These are phyloP conservation scores for Maudiozyma barnettii DNA, from an alignment of 805 yeast genomes.

Conservation along the genomic window DNA sequence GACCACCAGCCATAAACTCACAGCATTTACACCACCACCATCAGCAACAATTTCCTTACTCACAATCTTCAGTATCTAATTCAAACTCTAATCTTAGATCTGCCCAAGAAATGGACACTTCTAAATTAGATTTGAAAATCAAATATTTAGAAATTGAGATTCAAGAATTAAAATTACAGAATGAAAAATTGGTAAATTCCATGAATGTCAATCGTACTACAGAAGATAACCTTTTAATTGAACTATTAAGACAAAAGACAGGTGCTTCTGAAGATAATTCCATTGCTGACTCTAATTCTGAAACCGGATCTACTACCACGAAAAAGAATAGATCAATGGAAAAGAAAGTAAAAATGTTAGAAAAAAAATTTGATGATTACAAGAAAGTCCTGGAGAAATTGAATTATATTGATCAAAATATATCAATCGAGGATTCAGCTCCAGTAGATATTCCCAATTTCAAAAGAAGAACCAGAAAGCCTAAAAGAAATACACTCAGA, in stretches of 20 bases:
- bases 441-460: not conserved
- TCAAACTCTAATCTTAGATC: not conserved
- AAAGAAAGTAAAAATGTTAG: slow-evolving; percentile 22
- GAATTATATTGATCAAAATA: not conserved
- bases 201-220: slow-evolving; percentile 19
- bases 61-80: slow-evolving; percentile 2
- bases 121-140: slow-evolving; percentile 22
- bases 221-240: slow-evolving; percentile 19
- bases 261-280: not conserved
- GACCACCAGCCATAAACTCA: slow-evolving; percentile 3
- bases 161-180: slow-evolving; percentile 26
- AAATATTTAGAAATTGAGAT: slow-evolving; percentile 27
- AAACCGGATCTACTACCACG: not conserved
- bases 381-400: slow-evolving; percentile 18
- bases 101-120: slow-evolving; percentile 9
- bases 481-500: not conserved
- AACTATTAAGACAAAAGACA: slow-evolving; percentile 2
- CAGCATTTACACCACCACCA: not conserved
- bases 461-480: not conserved
- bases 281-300: not conserved
- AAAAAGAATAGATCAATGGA: slow-evolving; percentile 11
- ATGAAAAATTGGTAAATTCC: slow-evolving; percentile 25
- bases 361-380: slow-evolving; percentile 24
- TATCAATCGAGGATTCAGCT: not conserved
- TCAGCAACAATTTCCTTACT: not conserved